Evolutionary conservation across 2,329 filamentous ascomycete species (phyloP).

Genomic region (Colletotrichum chrysophilum): DNA sequence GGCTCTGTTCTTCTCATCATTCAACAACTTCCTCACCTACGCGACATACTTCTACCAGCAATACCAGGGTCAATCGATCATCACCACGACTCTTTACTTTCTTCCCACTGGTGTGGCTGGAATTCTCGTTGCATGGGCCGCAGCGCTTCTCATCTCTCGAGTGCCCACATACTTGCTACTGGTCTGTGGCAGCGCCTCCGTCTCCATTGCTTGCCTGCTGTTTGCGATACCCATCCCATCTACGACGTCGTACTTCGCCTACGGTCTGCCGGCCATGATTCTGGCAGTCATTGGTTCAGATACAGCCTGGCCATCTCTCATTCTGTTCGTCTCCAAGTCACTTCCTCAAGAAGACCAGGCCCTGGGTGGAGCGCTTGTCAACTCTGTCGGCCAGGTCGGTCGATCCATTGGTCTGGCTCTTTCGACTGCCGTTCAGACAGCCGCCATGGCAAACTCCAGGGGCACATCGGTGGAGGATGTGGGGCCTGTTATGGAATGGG

Average conservation of each 20-base stretch:
- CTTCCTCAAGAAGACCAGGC: constrained; percentile 70
- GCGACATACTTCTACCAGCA: constrained; percentile 76
- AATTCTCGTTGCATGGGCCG: constrained; percentile 59
- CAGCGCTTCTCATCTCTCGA: constrained; percentile 61
- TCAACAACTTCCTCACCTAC: constrained; percentile 72
- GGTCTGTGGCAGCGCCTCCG: constrained; percentile 59
- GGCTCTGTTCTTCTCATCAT: constrained; percentile 69
- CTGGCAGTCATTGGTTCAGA: constrained; percentile 71
- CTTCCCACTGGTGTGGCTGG: constrained; percentile 69
- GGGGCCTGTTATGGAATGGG: constrained; percentile 47
- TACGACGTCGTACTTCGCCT: constrained; percentile 69
- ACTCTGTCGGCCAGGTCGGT: constrained; percentile 69
- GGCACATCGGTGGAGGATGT: constrained; percentile 47
- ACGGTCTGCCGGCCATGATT: constrained; percentile 69
- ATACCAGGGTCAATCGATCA: constrained; percentile 63
- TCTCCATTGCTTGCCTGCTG: constrained; percentile 62
- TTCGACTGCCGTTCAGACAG: constrained; percentile 68
- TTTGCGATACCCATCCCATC: constrained; percentile 69
- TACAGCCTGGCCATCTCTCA: constrained; percentile 69
- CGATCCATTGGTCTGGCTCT: constrained; percentile 70
- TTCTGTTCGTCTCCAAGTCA: constrained; percentile 68
- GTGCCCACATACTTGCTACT: constrained; percentile 64
- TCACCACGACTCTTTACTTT: constrained; percentile 74
- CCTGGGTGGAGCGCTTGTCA: constrained; percentile 71
- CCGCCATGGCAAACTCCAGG: constrained; percentile 58